Conservation (phyloP, 2,329 filamentous ascomycete species). For the Setomelanomma holmii region DNA sequence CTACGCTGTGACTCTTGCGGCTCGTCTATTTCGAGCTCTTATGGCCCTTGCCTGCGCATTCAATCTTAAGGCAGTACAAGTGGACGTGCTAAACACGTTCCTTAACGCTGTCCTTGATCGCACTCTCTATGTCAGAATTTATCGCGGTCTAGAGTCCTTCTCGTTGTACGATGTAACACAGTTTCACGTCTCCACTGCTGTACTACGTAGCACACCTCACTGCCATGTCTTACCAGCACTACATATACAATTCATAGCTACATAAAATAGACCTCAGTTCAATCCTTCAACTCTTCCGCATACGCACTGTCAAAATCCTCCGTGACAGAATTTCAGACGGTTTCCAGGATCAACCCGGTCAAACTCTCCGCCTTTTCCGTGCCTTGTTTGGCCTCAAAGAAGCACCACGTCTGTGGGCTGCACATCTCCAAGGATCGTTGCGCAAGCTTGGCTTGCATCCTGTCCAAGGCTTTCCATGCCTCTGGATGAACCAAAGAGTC, state of each 20-base stretch:
- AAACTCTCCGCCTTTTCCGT: constrained; percentile 2
- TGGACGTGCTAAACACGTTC: constrained; percentile 1
- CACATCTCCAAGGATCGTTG: not conserved
- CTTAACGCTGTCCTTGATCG: constrained; percentile 4
- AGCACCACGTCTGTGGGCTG: not conserved
- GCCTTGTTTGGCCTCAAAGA: constrained; percentile 4
- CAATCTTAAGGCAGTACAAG: constrained; percentile 3
- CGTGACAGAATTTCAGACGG: constrained; percentile 2
- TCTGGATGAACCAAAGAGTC: constrained; percentile 1
- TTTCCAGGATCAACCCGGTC: not conserved
- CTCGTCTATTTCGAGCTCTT: no score
- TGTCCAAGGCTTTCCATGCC: constrained; percentile 2
- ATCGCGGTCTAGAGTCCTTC: no score
- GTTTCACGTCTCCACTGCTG: no score
- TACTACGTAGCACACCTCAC: no score
- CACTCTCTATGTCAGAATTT: no score
- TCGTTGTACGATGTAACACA: no score
- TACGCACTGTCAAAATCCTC: no score
- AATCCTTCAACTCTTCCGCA: no score
- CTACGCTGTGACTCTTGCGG: constrained; percentile 3
- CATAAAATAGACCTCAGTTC: no score
- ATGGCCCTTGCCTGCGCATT: constrained; percentile 1
- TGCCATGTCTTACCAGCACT: no score
- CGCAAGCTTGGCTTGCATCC: not conserved
- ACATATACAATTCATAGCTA: no score